Percentiles rank a stretch among this genome's conserved stretches.
Evolutionary conservation across 805 yeast genomes (phyloP).

Genomic region (Candida boleticola): DNA sequence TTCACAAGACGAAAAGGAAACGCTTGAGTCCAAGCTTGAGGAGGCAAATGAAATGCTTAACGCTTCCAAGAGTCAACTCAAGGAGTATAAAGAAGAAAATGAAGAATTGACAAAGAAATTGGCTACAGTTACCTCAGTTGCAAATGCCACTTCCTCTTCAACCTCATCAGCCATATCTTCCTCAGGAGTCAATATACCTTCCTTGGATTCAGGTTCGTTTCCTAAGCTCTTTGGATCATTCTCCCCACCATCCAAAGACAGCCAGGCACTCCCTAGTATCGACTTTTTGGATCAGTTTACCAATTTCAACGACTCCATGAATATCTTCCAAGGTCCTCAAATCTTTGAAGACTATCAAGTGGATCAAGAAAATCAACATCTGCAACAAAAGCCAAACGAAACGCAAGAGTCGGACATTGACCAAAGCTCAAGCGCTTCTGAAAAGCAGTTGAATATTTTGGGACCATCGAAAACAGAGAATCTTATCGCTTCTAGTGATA

Average conservation of each 20-base stretch:
- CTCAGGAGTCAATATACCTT: not conserved
- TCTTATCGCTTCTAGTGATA: not conserved
- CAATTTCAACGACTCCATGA: constrained; percentile 2
- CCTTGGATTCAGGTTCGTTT: not conserved
- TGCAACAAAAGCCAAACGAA: not conserved
- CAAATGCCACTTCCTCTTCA: not conserved
- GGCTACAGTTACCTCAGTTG: not conserved
- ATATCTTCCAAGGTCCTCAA: constrained; percentile 3
- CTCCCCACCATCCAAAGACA: not conserved
- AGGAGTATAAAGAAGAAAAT: constrained; percentile 5
- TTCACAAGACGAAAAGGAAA: not conserved
- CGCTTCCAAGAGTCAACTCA: constrained; percentile 5
- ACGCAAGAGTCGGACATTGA: too few relatives aligned
- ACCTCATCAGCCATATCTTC: not conserved
- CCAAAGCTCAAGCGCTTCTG: too few relatives aligned
- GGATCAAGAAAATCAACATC: not conserved
- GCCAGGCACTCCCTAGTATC: not conserved
- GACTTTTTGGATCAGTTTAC: constrained; percentile 5
- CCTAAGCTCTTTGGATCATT: not conserved
- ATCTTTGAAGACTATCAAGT: not conserved
- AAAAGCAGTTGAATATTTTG: too few relatives aligned
- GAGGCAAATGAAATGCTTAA: not conserved
- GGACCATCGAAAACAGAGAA: constrained; percentile 3
- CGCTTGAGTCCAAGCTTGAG: not conserved
- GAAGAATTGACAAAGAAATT: constrained; percentile 3